A percentile compares a stretch with the other conserved stretches of the same genome.
Conservation (phyloP, 129 eudicot genomes). For the Centrapalus pauciflorus region DNA sequence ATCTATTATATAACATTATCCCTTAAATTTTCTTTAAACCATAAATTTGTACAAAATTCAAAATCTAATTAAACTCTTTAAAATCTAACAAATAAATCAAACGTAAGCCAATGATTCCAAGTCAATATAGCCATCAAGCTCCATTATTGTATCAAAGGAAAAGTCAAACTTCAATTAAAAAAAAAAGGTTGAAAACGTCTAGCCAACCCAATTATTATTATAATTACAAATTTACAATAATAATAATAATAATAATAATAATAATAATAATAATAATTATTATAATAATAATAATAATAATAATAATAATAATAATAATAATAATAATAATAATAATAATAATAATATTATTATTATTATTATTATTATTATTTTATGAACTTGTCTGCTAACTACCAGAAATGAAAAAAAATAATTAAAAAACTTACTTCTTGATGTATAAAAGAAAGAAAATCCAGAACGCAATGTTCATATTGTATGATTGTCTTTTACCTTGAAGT, state of each 20-base stretch:
- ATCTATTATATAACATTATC: no score
- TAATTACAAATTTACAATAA: background rate
- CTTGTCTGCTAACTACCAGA: background rate
- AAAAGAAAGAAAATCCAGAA: background rate
- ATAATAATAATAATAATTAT: no score
- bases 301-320: no score
- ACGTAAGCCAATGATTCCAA: slow-evolving; percentile 7
- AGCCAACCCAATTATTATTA: background rate
- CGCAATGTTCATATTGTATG: background rate
- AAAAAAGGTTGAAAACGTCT: slow-evolving; percentile 9
- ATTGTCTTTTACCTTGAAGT: background rate
- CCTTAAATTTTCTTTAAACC: no score
- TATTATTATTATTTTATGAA: background rate
- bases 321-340: no score
- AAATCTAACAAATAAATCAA: no score
- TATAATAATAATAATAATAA: no score
- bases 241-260: no score
- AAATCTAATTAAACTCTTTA: no score
- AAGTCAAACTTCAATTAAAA: slow-evolving; percentile 1
- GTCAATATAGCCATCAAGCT: slow-evolving; percentile 5
- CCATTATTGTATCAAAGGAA: background rate
- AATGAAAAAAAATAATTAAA: background rate
- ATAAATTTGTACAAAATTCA: no score
- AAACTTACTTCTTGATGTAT: background rate
- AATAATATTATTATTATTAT: no score